A percentile compares a stretch with the other conserved stretches of the same genome.
Conservation (phyloP, 129 eudicot species). For the Gnaphalium uliginosum region DNA sequence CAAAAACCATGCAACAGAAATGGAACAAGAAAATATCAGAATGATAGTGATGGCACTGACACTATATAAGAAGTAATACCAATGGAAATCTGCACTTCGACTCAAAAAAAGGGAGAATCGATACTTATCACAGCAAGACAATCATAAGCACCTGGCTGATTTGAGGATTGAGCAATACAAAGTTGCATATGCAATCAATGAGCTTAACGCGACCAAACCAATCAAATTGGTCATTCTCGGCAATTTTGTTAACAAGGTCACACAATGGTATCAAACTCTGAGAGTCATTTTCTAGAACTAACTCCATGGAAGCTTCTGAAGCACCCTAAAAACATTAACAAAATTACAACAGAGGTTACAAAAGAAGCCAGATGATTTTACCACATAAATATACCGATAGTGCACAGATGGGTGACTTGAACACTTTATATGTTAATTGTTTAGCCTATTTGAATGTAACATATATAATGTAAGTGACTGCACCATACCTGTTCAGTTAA, state of each 20-base stretch:
- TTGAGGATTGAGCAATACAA: slow-evolving; percentile 62
- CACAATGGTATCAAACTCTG: slow-evolving; percentile 69
- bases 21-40: slow-evolving; percentile 16
- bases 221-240: slow-evolving; percentile 58
- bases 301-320: slow-evolving; percentile 32
- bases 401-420: neutral
- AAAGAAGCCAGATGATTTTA: neutral
- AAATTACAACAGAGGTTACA: neutral
- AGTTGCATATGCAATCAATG: slow-evolving; percentile 80
- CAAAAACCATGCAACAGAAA: slow-evolving; percentile 12
- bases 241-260: slow-evolving; percentile 70
- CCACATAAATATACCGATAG: neutral
- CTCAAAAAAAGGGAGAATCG: neutral
- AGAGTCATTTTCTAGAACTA: slow-evolving; percentile 28
- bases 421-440: neutral
- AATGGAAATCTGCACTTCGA: neutral
- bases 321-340: slow-evolving; percentile 27
- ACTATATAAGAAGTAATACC: neutral
- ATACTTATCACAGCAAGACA: slow-evolving; percentile 14
- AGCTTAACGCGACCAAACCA: slow-evolving; percentile 84
- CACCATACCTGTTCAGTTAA: slow-evolving; percentile 62
- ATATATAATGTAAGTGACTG: slow-evolving; percentile 7
- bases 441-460: slow-evolving; percentile 8
- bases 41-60: slow-evolving; percentile 14
- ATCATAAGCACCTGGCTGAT: slow-evolving; percentile 71